Conservation (phyloP, 805 yeast species). For the Monosporozyma servazzii region DNA sequence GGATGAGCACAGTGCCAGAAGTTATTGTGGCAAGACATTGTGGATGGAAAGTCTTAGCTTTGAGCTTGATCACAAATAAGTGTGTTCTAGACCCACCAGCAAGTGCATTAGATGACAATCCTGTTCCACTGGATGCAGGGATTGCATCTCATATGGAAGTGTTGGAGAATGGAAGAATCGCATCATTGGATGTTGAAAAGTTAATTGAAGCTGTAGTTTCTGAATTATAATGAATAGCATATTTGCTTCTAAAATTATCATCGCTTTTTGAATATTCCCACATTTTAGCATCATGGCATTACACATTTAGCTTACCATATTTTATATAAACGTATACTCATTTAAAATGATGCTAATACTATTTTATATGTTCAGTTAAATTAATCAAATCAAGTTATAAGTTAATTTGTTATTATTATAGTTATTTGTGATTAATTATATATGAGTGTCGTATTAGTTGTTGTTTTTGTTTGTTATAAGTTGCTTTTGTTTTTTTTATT, state of each 20-base stretch:
- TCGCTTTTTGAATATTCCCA: background rate
- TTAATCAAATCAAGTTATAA: background rate
- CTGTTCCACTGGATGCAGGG: constrained; percentile 51
- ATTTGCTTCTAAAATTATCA: background rate
- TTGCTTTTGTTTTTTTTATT: background rate
- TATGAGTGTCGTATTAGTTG: background rate
- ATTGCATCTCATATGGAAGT: constrained; percentile 93
- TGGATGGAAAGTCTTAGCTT: constrained; percentile 72
- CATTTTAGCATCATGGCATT: background rate
- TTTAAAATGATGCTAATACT: background rate
- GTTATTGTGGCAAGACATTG: constrained; percentile 86
- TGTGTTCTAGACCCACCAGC: constrained; percentile 66
- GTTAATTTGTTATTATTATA: background rate
- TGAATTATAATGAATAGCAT: constrained; percentile 18
- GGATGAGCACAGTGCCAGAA: constrained; percentile 98
- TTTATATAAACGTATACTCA: background rate
- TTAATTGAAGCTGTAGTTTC: constrained; percentile 57
- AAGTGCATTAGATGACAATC: constrained; percentile 49
- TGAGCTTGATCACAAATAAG: constrained; percentile 78
- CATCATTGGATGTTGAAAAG: constrained; percentile 70
- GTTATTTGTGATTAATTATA: background rate
- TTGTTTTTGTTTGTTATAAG: background rate
- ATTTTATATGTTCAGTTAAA: background rate
- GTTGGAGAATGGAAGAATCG: constrained; percentile 66
- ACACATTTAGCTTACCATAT: background rate